These are phyloP conservation scores for Erysimum cheiranthoides DNA, from an alignment of 345 rosid genomes.

Conservation along the genomic window DNA sequence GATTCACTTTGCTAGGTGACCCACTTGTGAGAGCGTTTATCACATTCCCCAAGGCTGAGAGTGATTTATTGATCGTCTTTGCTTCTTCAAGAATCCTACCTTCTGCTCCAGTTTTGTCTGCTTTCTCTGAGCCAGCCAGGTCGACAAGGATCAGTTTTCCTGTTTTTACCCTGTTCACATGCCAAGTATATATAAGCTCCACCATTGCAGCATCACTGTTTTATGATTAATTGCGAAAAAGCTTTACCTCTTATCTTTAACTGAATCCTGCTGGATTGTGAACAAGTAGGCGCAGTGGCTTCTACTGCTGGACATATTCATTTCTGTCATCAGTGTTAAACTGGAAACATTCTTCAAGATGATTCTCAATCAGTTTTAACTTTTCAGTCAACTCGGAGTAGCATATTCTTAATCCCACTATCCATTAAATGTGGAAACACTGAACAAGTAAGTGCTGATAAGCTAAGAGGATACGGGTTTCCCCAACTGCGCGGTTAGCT, in stretches of 20 bases:
- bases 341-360: conserved; percentile 34
- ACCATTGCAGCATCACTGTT: conserved; percentile 8
- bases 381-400: conserved; percentile 10
- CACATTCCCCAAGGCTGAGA: conserved; percentile 89
- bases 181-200: conserved; percentile 19
- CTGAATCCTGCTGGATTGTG: conserved; percentile 60
- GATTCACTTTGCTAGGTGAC: conserved; percentile 62
- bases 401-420: conserved; percentile 1
- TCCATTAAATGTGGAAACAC: conserved; percentile 11
- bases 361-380: conserved; percentile 19
- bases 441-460: conserved; percentile 6
- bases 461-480: conserved; percentile 77
- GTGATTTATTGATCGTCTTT: conserved; percentile 88
- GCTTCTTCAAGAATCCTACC: conserved; percentile 95
- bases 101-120: conserved; percentile 96
- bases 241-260: conserved; percentile 61
- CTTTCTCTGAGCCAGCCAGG: conserved; percentile 95
- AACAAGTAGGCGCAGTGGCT: conserved; percentile 80
- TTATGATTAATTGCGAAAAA: conserved; percentile 13
- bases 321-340: conserved; percentile 59
- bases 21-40: conserved; percentile 84
- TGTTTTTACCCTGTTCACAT: conserved; percentile 55
- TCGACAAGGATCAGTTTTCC: conserved; percentile 85
- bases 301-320: conserved; percentile 94
- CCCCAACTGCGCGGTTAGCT: conserved; percentile 87